phyloP scores from a whole-genome alignment of 768 basidiomycete species.

The Tricholoma bakamatsutake region DNA sequence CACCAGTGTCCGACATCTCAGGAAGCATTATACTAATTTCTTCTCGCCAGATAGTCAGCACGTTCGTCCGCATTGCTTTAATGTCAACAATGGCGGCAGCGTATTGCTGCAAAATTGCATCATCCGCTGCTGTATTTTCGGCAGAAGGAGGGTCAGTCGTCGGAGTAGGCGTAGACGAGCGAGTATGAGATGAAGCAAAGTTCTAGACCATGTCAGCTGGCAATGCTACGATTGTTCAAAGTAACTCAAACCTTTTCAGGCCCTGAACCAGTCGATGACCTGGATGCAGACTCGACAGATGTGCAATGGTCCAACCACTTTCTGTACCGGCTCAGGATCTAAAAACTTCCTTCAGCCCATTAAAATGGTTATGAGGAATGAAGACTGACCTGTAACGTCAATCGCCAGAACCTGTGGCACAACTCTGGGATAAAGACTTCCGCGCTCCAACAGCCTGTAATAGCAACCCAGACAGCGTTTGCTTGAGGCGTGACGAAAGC shows the following conservation, averaged over 20 bases:
- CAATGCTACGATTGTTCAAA: not conserved
- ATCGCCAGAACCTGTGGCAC: conserved; percentile 81
- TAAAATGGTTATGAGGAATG: not conserved
- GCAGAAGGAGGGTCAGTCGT: conserved; percentile 42
- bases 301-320: conserved; percentile 67
- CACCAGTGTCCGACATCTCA: conserved; percentile 27
- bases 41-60: conserved; percentile 59
- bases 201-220: conserved; percentile 4
- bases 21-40: conserved; percentile 61
- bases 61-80: conserved; percentile 44
- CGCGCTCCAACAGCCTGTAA: conserved; percentile 80
- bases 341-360: not conserved
- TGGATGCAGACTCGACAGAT: conserved; percentile 27
- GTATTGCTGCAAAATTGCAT: conserved; percentile 57
- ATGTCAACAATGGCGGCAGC: conserved; percentile 69
- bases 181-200: conserved; percentile 25
- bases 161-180: conserved; percentile 48
- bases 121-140: conserved; percentile 57
- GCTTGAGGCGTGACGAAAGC: conserved; percentile 60
- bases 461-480: conserved; percentile 62
- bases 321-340: conserved; percentile 79
- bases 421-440: conserved; percentile 83
- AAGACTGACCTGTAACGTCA: conserved; percentile 75
- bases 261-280: conserved; percentile 22
- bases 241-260: conserved; percentile 24